phyloP scores from a whole-genome alignment of 78 protist genomes.

The Dictyostelium firmibasis region DNA sequence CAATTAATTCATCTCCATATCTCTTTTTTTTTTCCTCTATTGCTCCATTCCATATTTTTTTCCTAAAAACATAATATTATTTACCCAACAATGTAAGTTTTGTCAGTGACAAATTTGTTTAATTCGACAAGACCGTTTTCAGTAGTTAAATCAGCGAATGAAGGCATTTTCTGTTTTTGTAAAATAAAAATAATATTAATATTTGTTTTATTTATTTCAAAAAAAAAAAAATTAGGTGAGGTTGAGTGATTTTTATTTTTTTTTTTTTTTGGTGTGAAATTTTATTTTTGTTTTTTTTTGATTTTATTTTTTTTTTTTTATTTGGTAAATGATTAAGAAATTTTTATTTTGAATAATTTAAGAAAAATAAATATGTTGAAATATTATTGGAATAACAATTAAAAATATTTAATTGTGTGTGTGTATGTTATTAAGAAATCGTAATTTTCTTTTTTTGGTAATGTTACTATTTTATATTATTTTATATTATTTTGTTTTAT shows the following conservation, averaged over 20 bases:
- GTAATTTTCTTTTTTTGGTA: background rate
- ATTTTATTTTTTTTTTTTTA: background rate
- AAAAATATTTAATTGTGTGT: background rate
- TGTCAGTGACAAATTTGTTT: slow-evolving; percentile 80
- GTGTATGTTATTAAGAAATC: background rate
- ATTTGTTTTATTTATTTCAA: background rate
- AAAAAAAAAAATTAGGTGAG: background rate
- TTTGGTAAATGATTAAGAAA: background rate
- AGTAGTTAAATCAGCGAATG: slow-evolving; percentile 78
- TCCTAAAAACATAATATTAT: background rate
- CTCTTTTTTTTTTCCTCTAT: background rate
- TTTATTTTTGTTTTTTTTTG: background rate
- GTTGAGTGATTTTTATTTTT: background rate
- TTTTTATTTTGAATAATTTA: too few relatives aligned
- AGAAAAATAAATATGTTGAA: too few relatives aligned
- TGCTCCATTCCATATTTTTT: background rate
- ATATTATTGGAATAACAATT: too few relatives aligned
- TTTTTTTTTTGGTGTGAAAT: background rate
- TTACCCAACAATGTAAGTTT: slow-evolving; percentile 85
- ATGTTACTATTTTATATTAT: background rate
- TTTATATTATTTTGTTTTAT: background rate
- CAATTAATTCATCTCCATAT: background rate
- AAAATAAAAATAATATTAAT: background rate
- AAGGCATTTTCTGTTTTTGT: slow-evolving; percentile 46
- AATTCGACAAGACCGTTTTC: slow-evolving; percentile 76